A percentile compares a stretch with the other conserved stretches of the same genome.
These are phyloP conservation scores for Epichloe sibirici DNA, from an alignment of 2,329 filamentous ascomycete species.

Conservation along the genomic window DNA sequence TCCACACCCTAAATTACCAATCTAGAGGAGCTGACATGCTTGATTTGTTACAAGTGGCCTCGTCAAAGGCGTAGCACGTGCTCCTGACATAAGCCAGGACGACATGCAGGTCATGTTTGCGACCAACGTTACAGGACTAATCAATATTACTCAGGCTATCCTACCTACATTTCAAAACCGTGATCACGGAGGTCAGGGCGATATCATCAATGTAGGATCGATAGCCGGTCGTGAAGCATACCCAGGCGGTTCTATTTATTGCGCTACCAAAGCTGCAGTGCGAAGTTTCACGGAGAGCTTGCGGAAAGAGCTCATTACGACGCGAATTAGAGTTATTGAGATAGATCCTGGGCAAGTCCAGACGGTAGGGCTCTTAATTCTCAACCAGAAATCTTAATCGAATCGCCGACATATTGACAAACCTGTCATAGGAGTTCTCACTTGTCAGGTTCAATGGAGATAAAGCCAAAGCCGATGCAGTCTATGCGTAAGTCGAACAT, in stretches of 20 bases:
- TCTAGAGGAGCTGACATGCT: background rate
- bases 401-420: background rate
- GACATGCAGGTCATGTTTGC: conserved; percentile 82
- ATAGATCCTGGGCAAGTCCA: conserved; percentile 89
- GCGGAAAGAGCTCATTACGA: conserved; percentile 71
- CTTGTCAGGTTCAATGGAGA: conserved; percentile 82
- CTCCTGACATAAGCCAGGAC: conserved; percentile 67
- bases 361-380: conserved; percentile 39
- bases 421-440: conserved; percentile 57
- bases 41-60: conserved; percentile 48
- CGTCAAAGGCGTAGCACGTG: conserved; percentile 77
- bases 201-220: conserved; percentile 90
- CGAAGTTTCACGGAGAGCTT: conserved; percentile 73
- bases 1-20: background rate
- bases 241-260: conserved; percentile 79
- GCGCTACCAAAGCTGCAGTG: conserved; percentile 82
- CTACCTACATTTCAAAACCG: conserved; percentile 70
- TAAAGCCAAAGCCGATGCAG: conserved; percentile 77
- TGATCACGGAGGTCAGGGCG: conserved; percentile 65
- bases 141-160: conserved; percentile 92
- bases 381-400: background rate
- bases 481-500: conserved; percentile 55
- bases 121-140: conserved; percentile 89
- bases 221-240: conserved; percentile 84
- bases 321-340: conserved; percentile 71